Evolutionary conservation across 2,329 filamentous ascomycete genomes (phyloP).

Genomic region (Epicoccum nigrum): DNA sequence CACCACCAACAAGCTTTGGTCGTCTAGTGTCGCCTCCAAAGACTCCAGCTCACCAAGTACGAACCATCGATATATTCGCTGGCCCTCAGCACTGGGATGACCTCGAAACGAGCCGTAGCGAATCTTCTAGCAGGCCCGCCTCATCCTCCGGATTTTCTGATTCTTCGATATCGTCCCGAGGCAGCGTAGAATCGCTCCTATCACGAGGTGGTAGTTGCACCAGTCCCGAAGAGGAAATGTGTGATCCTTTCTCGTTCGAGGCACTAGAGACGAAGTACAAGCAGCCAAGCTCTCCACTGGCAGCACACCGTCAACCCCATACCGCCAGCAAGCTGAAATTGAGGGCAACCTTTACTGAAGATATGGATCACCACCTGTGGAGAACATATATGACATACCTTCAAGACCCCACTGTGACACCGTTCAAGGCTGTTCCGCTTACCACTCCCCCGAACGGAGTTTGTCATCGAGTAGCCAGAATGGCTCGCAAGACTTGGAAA

Average conservation of each 20-base stretch:
- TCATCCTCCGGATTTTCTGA: constrained; percentile 66
- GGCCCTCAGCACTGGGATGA: constrained; percentile 42
- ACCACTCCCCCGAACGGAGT: constrained; percentile 68
- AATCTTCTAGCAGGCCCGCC: constrained; percentile 59
- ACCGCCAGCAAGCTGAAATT: constrained; percentile 52
- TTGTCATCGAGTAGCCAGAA: constrained; percentile 66
- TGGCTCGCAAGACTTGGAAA: constrained; percentile 67
- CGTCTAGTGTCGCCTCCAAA: constrained; percentile 56
- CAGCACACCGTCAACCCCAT: constrained; percentile 33
- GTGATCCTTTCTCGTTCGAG: constrained; percentile 61
- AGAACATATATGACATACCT: constrained; percentile 69
- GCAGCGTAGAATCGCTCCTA: constrained; percentile 62
- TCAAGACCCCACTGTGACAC: constrained; percentile 69
- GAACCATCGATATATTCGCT: constrained; percentile 37
- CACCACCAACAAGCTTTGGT: constrained; percentile 45
- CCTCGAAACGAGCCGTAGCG: constrained; percentile 42
- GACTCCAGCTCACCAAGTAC: constrained; percentile 54
- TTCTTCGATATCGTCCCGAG: constrained; percentile 66
- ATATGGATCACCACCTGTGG: constrained; percentile 71
- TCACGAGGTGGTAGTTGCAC: constrained; percentile 66
- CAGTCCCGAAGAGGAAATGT: constrained; percentile 64
- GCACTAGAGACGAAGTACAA: constrained; percentile 40
- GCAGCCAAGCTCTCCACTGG: constrained; percentile 41
- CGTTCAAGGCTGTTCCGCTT: constrained; percentile 70
- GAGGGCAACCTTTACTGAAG: constrained; percentile 60